Evolutionary conservation across 805 yeast species (phyloP).

Genomic region (Starmerella floris): DNA sequence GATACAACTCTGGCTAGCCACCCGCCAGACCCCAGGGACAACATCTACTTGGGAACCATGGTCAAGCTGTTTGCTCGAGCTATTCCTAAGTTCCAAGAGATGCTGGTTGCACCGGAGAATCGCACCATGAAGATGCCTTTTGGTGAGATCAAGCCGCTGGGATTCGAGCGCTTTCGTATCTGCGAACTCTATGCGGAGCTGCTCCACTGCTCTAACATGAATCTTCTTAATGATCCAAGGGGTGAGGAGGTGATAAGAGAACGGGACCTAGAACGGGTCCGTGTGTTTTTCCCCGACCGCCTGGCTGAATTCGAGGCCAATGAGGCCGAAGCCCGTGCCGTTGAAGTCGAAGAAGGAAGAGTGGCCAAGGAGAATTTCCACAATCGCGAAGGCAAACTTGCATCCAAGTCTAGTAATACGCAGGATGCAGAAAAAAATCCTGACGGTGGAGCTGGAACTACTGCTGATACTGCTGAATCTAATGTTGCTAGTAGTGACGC

Average conservation of each 20-base stretch:
- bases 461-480: conserved; percentile 6
- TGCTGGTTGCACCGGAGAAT: conserved; percentile 35
- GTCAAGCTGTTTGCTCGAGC: conserved; percentile 63
- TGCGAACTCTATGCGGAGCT: conserved; percentile 89
- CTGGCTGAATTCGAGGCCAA: conserved; percentile 1
- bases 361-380: neutral
- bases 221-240: conserved; percentile 60
- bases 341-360: neutral
- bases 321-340: neutral
- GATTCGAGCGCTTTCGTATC: conserved; percentile 80
- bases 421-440: neutral
- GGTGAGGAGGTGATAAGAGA: conserved; percentile 56
- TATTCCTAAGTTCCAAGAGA: conserved; percentile 52
- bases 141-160: conserved; percentile 59
- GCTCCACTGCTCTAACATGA: conserved; percentile 96
- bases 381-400: neutral
- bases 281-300: conserved; percentile 30
- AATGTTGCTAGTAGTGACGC: conserved; percentile 16
- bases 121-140: conserved; percentile 45
- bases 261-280: conserved; percentile 52
- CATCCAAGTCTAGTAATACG: neutral
- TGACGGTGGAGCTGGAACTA: neutral
- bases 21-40: conserved; percentile 87
- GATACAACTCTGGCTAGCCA: conserved; percentile 72
- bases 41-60: conserved; percentile 79